These are phyloP conservation scores for Cadophora sp. DNA, from an alignment of 2,329 filamentous ascomycete genomes.

Conservation along the genomic window DNA sequence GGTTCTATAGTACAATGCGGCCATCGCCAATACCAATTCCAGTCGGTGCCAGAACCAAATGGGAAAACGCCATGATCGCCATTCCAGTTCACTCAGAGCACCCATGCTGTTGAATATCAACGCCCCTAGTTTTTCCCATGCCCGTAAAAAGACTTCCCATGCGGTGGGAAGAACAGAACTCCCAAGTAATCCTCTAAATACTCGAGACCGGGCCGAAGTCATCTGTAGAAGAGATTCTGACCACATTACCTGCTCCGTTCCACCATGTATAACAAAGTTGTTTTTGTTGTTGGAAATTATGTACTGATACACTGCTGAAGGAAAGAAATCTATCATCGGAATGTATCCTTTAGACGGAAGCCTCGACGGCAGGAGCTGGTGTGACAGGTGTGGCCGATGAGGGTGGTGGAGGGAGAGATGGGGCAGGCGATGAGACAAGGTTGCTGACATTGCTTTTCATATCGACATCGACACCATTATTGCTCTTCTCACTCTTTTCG, in stretches of 20 bases:
- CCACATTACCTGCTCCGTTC: conserved; percentile 10
- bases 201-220: not conserved
- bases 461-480: conserved; percentile 64
- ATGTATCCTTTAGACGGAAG: conserved; percentile 22
- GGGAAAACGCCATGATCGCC: conserved; percentile 20
- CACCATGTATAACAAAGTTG: conserved; percentile 1
- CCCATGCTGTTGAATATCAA: conserved; percentile 12
- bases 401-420: conserved; percentile 32
- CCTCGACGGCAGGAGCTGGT: conserved; percentile 22
- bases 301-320: conserved; percentile 15
- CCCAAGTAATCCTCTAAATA: conserved; percentile 5
- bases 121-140: conserved; percentile 20
- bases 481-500: conserved; percentile 63
- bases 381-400: conserved; percentile 40
- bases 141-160: not conserved
- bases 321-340: conserved; percentile 8
- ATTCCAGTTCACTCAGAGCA: conserved; percentile 3
- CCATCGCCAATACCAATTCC: not conserved
- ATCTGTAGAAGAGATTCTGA: not conserved
- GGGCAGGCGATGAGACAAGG: conserved; percentile 55
- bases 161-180: not conserved
- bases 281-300: conserved; percentile 13
- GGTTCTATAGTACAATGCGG: conserved; percentile 29
- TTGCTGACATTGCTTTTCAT: conserved; percentile 56
- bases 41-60: not conserved